phyloP scores from a whole-genome alignment of 2,329 filamentous ascomycete species.

The Fusarium phyllophilum region DNA sequence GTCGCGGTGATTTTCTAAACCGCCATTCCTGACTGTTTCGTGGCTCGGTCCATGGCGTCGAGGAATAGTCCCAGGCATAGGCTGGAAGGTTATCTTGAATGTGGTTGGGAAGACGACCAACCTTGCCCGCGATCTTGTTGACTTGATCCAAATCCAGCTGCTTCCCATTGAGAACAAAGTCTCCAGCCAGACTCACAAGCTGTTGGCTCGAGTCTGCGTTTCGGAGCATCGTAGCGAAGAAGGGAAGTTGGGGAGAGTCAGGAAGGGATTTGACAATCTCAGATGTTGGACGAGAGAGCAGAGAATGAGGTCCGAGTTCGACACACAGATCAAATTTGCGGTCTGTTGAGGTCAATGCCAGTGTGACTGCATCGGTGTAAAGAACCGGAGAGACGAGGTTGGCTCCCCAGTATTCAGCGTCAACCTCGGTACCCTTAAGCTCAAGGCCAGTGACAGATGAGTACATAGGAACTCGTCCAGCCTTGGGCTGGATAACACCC shows the following conservation, averaged over 20 bases:
- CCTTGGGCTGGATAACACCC: conserved; percentile 25
- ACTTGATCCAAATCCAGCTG: conserved; percentile 29
- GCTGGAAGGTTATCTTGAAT: conserved; percentile 36
- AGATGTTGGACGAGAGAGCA: conserved; percentile 36
- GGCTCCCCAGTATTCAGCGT: conserved; percentile 36
- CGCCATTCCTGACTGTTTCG: conserved; percentile 39
- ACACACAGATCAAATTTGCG: conserved; percentile 32
- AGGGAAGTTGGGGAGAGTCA: conserved; percentile 26
- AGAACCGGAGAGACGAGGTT: conserved; percentile 40
- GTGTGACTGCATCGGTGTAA: conserved; percentile 37
- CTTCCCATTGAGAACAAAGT: conserved; percentile 37
- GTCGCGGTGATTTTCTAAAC: conserved; percentile 35
- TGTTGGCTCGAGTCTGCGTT: conserved; percentile 37
- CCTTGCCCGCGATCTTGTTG: conserved; percentile 21
- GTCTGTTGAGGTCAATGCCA: conserved; percentile 28
- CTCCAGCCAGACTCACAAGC: conserved; percentile 34
- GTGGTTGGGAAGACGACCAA: conserved; percentile 31
- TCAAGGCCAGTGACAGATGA: conserved; percentile 33
- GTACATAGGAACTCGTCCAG: conserved; percentile 31
- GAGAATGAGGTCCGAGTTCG: conserved; percentile 35
- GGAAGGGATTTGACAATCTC: conserved; percentile 35
- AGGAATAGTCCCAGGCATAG: conserved; percentile 41
- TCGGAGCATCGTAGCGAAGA: conserved; percentile 36
- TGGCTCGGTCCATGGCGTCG: conserved; percentile 37
- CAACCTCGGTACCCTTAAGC: conserved; percentile 34